Evolutionary conservation across 306 rosid species (phyloP), one percentile per base, ranked within the genome.

Genomic region (Prunus mongolica): DNA sequence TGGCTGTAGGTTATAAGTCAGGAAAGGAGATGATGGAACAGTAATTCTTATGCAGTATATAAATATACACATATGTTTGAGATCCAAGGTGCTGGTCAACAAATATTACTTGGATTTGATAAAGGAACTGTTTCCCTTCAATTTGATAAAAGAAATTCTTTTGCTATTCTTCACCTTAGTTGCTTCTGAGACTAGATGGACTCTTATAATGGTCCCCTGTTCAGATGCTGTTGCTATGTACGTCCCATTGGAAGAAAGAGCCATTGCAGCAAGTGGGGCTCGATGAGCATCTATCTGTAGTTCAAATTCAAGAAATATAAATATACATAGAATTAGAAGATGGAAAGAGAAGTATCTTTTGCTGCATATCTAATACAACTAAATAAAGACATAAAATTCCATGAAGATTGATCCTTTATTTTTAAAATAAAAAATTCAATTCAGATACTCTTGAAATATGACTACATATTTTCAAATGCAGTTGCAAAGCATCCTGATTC

Each of bases 141-240:
- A 38, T 38, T 38, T 38, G 44, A 38, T 38, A 38, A 38, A 38
- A 38, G 9, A 7, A 24, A 14, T 18, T 10, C 8, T 32, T 72
- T 51, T 71, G 51, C 65, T 62, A 51, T 69, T 73, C 82, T 75
- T 82, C 81, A 93, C 98, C 98, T 91, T 87, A 71, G 95, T 83
- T 76, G 98, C 98, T 80, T 94, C 98, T 19, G 89, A 86, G 76
- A 94, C 97, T 76, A 85, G 79, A 90, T 94, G 90, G 56, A 94
- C 98, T 82, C 98, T 87, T 83, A 94, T 77, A 73, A 90, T 90
- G 75, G 98, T 94, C 77, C 98, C 98, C 83, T 91, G 97, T 82
- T 94, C 98, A 51, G 98, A 94, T 72, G 98, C 98, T 76, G 98
- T 94, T 78, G 98, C 98, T 73, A 94, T 77, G 81, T 91, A 94